Base-by-base conservation (phyloP, 2,329 filamentous ascomycete genomes). In the Colletotrichum melonis region DNA sequence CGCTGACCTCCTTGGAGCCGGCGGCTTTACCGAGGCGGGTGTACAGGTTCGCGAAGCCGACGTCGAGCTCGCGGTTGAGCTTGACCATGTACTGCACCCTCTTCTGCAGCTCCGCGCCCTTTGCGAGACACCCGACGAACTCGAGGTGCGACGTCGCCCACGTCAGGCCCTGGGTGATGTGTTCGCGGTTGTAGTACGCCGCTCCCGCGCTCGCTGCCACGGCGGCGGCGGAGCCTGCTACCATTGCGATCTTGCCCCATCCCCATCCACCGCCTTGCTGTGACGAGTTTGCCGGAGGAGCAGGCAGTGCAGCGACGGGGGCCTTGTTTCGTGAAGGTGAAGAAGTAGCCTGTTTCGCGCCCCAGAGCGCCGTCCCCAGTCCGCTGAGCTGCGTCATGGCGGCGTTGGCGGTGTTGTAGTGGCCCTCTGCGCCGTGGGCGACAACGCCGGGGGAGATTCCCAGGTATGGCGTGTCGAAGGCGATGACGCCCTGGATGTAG, bases 391-490 rank as follows among this genome's bases (percentile, higher is more conserved):
- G 88, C 7, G 90, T 85, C 65, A 97, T 89, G 5, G 94, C 93
- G 1, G 91, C 88, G 2, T 93, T 92, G 0, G 90, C 87, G 8
- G 92, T 93, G 55, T 91, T 92, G 84, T 96, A 96, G 78, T 98
- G 95, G 55, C 90, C 92, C 85, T 98, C 95, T 6, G 96, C 95
- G 73, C 92, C 92, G 81, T 96, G 93, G 4, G 94, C 94, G n/a
- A 97, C 92, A 1, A 97, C 93, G 30, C 93, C 93, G 0, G 94
- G 94, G 26, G 92, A 90, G 76, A 95, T 95, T 70, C 94, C 93
- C 1, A 97, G 88, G 81, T 94, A 99, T 1, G 97, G 97, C 1
- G 97, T 99, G 83, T 98, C 96, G 81, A 98, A 98, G 63, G 95
- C 94, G 60, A 98, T 89, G 30, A 98, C 90, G 76, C 94, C 96